Evolutionary conservation across 192 early-diverging fungal genomes (phyloP).

Genomic region (Backusella liffmaniae): DNA sequence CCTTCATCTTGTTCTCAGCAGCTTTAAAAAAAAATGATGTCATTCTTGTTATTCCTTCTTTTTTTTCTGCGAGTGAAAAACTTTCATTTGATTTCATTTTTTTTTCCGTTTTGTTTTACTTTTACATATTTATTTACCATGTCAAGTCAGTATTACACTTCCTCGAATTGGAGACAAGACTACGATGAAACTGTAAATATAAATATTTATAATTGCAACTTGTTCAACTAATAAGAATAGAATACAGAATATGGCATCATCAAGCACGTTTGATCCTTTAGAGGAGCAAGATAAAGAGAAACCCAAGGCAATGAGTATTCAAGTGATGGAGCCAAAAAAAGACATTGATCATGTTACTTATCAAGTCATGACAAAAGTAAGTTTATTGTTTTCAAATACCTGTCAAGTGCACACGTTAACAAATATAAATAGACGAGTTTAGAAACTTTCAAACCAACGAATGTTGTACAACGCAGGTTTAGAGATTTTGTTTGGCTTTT

Average conservation of each 20-base stretch:
- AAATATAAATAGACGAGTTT: slow-evolving; percentile 19
- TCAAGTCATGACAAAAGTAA: slow-evolving; percentile 6
- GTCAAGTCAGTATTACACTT: too few species aligned
- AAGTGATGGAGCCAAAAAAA: slow-evolving; percentile 15
- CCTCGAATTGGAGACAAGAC: too few species aligned
- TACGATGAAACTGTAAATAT: too few species aligned
- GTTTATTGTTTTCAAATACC: background rate
- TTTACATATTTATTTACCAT: too few species aligned
- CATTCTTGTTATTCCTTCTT: too few species aligned
- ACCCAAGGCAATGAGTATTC: slow-evolving; percentile 8
- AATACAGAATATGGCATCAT: slow-evolving; percentile 6
- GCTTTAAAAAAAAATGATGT: too few species aligned
- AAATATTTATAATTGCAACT: background rate
- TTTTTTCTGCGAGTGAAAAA: too few species aligned
- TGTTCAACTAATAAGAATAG: background rate
- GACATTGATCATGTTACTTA: slow-evolving; percentile 15
- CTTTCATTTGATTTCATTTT: too few species aligned
- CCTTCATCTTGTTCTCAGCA: too few species aligned
- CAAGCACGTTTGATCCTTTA: slow-evolving; percentile 3
- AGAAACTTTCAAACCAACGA: background rate
- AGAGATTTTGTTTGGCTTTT: slow-evolving; percentile 94
- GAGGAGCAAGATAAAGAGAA: background rate
- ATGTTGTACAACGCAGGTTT: slow-evolving; percentile 79
- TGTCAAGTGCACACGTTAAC: background rate
- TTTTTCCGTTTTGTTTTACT: too few species aligned